Evolutionary conservation across 768 basidiomycete genomes (phyloP).

Genomic region (Xerocomus spinulosus): DNA sequence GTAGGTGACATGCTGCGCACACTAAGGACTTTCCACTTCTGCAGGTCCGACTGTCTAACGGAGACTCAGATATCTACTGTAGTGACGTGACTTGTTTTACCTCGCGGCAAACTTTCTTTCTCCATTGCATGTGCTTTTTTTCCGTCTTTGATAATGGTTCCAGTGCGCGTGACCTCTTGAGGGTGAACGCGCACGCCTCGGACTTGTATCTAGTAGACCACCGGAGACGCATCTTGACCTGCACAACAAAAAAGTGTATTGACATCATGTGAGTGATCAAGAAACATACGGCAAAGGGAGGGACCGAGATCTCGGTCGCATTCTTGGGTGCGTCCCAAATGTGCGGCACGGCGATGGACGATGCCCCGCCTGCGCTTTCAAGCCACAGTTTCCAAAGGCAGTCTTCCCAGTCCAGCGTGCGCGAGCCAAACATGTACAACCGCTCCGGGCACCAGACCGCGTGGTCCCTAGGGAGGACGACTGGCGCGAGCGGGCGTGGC

Average conservation of each 20-base stretch:
- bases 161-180: constrained; percentile 37
- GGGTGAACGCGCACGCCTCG: constrained; percentile 49
- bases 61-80: not conserved
- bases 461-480: constrained; percentile 41
- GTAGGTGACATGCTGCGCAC: no score
- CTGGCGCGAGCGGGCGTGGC: constrained; percentile 41
- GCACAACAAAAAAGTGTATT: not conserved
- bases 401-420: constrained; percentile 54
- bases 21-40: constrained; percentile 14
- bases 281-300: constrained; percentile 18
- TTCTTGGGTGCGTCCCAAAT: constrained; percentile 6
- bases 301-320: constrained; percentile 8
- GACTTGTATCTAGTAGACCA: constrained; percentile 45
- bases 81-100: constrained; percentile 20
- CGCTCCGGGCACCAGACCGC: constrained; percentile 62
- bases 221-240: constrained; percentile 42
- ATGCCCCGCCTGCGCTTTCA: constrained; percentile 43
- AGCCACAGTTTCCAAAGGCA: constrained; percentile 66
- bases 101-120: constrained; percentile 52
- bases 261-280: not conserved
- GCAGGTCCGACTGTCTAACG: constrained; percentile 18
- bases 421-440: constrained; percentile 41
- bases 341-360: constrained; percentile 14
- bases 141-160: constrained; percentile 33
- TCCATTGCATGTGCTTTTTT: constrained; percentile 47